Conservation (phyloP, 331 rosid species). For the Arachis monticola region DNA sequence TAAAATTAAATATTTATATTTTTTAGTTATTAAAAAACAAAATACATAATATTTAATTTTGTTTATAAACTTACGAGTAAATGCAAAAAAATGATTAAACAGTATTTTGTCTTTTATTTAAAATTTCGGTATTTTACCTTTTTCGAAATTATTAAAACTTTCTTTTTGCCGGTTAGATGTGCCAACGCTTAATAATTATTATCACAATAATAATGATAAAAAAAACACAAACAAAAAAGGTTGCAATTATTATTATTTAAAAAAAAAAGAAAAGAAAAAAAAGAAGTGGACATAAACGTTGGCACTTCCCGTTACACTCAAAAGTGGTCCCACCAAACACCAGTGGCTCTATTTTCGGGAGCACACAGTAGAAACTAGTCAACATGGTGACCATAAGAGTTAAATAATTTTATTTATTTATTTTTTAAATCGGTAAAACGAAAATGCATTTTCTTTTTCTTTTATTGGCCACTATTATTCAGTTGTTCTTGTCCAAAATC, state of each 20-base stretch:
- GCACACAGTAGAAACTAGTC: not conserved
- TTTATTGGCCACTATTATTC: conserved; percentile 5
- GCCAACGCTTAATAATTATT: not conserved
- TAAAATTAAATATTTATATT: too few relatives aligned
- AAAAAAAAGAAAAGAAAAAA: not conserved
- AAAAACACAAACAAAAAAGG: conserved; percentile 3
- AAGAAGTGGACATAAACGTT: conserved; percentile 18
- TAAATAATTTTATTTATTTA: conserved; percentile 4
- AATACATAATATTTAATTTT: too few relatives aligned
- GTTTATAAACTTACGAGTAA: too few relatives aligned
- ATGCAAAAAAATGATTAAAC: too few relatives aligned
- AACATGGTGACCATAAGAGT: conserved; percentile 3
- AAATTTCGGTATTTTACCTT: too few relatives aligned
- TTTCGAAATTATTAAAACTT: too few relatives aligned
- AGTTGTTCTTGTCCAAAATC: not conserved
- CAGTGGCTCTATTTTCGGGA: not conserved
- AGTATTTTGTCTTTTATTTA: too few relatives aligned
- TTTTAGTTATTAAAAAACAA: too few relatives aligned
- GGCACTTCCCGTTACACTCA: conserved; percentile 33
- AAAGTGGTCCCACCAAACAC: not conserved
- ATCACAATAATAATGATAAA: not conserved
- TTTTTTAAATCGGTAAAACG: not conserved
- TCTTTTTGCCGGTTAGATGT: not conserved
- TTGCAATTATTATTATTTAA: not conserved
- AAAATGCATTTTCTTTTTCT: not conserved